A percentile compares a stretch with the other conserved stretches of the same genome.
Conservation (phyloP, 257 asterid species). For the Solanum stenotomum region DNA sequence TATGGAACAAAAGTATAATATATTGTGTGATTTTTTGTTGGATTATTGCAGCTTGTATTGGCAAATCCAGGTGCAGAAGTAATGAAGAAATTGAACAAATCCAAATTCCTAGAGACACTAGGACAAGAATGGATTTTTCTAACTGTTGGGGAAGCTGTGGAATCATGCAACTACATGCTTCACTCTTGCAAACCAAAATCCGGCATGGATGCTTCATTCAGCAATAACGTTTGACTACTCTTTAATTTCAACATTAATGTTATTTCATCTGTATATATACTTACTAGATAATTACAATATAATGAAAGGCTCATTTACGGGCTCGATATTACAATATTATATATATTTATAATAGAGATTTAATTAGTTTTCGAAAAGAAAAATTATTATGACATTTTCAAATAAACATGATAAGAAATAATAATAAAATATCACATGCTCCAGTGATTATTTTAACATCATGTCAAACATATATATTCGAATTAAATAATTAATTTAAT, state of each 20-base stretch:
- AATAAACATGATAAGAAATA: no score
- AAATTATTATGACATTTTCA: no score
- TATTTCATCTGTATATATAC: neutral
- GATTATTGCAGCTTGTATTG: slow-evolving; percentile 42
- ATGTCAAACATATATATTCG: no score
- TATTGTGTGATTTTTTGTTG: neutral
- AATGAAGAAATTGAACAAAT: slow-evolving; percentile 81
- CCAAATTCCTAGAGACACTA: slow-evolving; percentile 56
- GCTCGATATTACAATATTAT: no score
- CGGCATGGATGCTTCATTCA: slow-evolving; percentile 26
- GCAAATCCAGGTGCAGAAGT: slow-evolving; percentile 85
- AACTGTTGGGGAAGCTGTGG: slow-evolving; percentile 90
- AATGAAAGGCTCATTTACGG: no score
- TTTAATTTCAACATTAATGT: neutral
- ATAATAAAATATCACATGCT: no score
- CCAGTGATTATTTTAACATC: no score
- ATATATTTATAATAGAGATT: no score
- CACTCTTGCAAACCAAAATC: slow-evolving; percentile 42
- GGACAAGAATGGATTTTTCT: slow-evolving; percentile 84
- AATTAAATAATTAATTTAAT: no score
- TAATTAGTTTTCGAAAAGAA: no score
- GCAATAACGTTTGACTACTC: slow-evolving; percentile 35
- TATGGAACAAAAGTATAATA: neutral
- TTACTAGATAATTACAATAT: neutral
- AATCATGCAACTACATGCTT: slow-evolving; percentile 71